Percentiles rank a stretch among this genome's conserved stretches.
Conservation (phyloP, 192 early-diverging fungal species). For the Geosiphon pyriformis region DNA sequence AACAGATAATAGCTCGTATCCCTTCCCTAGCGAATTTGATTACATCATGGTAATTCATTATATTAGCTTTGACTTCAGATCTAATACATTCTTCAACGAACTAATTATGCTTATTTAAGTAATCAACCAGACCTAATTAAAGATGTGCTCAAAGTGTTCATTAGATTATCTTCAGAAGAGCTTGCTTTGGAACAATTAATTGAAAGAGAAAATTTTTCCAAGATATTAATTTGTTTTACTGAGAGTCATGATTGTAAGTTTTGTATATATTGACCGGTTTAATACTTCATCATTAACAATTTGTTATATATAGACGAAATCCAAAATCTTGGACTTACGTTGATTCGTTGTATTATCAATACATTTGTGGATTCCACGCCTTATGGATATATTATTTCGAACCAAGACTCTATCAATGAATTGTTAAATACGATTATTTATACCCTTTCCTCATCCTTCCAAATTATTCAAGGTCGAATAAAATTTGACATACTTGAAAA, state of each 20-base stretch:
- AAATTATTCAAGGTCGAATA: slow-evolving; percentile 28
- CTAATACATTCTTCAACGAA: neutral
- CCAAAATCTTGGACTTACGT: too few species aligned
- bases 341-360: too few species aligned
- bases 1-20: slow-evolving; percentile 30
- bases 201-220: slow-evolving; percentile 27
- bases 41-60: slow-evolving; percentile 27
- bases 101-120: neutral
- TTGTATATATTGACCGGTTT: too few species aligned
- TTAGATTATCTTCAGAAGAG: slow-evolving; percentile 27
- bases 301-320: too few species aligned
- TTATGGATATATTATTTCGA: too few species aligned
- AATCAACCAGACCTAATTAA: slow-evolving; percentile 11
- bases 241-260: neutral
- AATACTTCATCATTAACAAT: too few species aligned
- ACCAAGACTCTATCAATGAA: too few species aligned
- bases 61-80: neutral
- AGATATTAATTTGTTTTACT: slow-evolving; percentile 27
- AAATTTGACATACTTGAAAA: slow-evolving; percentile 33
- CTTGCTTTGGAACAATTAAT: slow-evolving; percentile 27
- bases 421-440: too few species aligned
- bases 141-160: slow-evolving; percentile 34
- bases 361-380: too few species aligned
- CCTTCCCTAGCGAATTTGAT: slow-evolving; percentile 30
- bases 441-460: too few species aligned